A percentile compares a stretch with the other conserved stretches of the same genome.
Conservation (phyloP, 2,329 filamentous ascomycete genomes). For the Venturia pyrina region DNA sequence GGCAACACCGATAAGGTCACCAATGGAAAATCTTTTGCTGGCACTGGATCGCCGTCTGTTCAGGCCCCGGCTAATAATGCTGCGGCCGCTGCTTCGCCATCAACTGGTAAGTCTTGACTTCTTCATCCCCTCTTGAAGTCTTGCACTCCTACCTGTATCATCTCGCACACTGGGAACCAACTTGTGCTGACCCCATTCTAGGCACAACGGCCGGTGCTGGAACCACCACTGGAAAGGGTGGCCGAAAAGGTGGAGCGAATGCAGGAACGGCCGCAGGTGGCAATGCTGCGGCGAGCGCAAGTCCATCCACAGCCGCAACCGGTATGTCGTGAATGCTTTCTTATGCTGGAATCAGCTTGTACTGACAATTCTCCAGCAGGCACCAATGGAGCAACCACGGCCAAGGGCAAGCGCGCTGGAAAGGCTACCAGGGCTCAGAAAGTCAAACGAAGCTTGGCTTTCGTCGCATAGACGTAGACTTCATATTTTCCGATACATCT, state of each 20-base stretch:
- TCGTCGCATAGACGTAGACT: conserved; percentile 6
- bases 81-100: not conserved
- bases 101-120: not conserved
- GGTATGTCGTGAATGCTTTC: not conserved
- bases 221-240: conserved; percentile 1
- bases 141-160: not conserved
- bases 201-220: not conserved
- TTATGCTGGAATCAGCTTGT: not conserved
- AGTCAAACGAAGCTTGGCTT: not conserved
- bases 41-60: conserved; percentile 6
- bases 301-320: not conserved
- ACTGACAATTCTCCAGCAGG: not conserved
- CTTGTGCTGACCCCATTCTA: not conserved
- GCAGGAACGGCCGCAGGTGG: not conserved
- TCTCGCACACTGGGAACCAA: not conserved
- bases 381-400: not conserved
- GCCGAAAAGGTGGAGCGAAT: not conserved
- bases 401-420: not conserved
- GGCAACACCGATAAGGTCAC: conserved; percentile 8
- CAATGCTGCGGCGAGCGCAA: not conserved
- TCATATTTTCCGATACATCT: not conserved
- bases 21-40: conserved; percentile 5
- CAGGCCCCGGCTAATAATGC: not conserved
- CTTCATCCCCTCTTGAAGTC: not conserved
- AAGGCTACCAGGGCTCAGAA: not conserved